A percentile compares a stretch with the other conserved stretches of the same genome.
Evolutionary conservation across 2,329 filamentous ascomycete species (phyloP).

Genomic region (Cercospora berteroae): DNA sequence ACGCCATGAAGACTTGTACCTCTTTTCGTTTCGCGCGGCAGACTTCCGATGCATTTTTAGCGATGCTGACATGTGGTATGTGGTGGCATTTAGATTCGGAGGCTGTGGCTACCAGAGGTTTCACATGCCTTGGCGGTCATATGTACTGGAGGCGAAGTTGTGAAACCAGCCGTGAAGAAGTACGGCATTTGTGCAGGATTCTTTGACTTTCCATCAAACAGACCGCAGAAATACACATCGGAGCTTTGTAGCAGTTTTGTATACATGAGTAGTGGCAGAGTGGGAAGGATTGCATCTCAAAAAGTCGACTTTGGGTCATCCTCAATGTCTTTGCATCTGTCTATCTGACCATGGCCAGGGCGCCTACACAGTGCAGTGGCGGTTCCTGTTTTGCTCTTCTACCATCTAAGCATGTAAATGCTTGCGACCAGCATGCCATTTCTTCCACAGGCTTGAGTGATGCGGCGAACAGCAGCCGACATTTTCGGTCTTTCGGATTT

Average conservation of each 20-base stretch:
- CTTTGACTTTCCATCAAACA: no score
- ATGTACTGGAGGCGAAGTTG: neutral
- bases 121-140: neutral
- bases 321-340: neutral
- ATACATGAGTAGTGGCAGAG: neutral
- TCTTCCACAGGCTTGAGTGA: neutral
- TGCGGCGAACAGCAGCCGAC: neutral
- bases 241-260: neutral
- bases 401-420: neutral
- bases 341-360: neutral
- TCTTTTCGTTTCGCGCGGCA: neutral
- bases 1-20: neutral
- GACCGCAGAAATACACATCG: neutral
- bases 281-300: neutral
- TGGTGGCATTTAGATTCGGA: neutral
- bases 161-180: neutral
- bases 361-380: neutral
- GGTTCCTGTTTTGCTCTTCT: no score
- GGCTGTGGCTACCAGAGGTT: neutral
- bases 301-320: neutral
- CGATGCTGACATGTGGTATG: neutral
- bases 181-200: neutral
- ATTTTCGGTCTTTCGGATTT: neutral
- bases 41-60: neutral
- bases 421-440: neutral